Evolutionary conservation across 2,329 filamentous ascomycete species (phyloP).

Genomic region (Colletotrichum sojae): DNA sequence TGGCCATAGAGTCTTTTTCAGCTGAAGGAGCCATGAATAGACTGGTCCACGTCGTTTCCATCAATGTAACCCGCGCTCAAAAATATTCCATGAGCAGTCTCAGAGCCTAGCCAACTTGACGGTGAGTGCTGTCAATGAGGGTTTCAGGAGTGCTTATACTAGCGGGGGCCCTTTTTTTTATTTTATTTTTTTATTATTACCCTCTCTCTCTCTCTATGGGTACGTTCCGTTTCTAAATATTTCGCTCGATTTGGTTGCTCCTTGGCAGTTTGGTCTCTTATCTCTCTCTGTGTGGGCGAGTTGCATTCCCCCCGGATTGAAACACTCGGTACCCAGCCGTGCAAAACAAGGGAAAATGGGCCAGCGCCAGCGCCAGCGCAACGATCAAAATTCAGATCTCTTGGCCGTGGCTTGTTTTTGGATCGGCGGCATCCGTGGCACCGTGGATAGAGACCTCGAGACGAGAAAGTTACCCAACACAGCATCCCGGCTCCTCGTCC

Average conservation of each 20-base stretch:
- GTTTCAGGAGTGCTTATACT: slow-evolving; percentile 27
- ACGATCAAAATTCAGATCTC: slow-evolving; percentile 35
- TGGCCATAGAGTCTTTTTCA: background rate
- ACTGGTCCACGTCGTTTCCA: background rate
- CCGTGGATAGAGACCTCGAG: background rate
- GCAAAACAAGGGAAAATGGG: slow-evolving; percentile 19
- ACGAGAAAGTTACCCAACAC: background rate
- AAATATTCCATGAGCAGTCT: slow-evolving; percentile 9
- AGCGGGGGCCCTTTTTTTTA: slow-evolving; percentile 5
- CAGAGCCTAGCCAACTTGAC: slow-evolving; percentile 3
- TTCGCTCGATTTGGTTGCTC: slow-evolving; percentile 16
- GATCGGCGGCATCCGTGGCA: slow-evolving; percentile 7
- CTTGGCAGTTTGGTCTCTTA: slow-evolving; percentile 32
- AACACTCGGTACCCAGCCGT: slow-evolving; percentile 36
- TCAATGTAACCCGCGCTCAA: background rate
- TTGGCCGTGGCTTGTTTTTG: slow-evolving; percentile 31
- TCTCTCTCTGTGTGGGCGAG: slow-evolving; percentile 18
- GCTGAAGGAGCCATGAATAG: slow-evolving; percentile 18
- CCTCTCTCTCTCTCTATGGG: too few relatives aligned
- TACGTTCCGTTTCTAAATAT: slow-evolving; percentile 7
- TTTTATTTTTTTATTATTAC: background rate
- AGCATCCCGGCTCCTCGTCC: background rate
- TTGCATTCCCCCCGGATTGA: slow-evolving; percentile 28
- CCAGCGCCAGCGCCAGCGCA: slow-evolving; percentile 10
- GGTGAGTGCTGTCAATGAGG: slow-evolving; percentile 14